Conservation (phyloP, 2,329 filamentous ascomycete species). For the Aureobasidium mangrovei region DNA sequence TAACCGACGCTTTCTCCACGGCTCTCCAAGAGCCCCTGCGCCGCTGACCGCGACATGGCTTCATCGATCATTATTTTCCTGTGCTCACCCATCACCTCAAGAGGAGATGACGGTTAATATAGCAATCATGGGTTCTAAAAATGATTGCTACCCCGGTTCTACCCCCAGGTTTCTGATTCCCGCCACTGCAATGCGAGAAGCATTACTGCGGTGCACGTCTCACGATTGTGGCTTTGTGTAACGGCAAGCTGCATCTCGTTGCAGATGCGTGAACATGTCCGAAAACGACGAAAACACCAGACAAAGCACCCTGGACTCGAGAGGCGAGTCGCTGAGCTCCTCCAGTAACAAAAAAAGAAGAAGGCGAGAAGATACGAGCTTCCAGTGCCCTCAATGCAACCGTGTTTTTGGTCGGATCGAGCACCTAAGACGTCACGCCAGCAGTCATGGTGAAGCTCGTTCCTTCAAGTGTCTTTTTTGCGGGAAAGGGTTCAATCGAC, state of each 20-base stretch:
- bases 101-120: neutral
- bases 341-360: conserved; percentile 12
- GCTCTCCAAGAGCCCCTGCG: neutral
- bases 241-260: conserved; percentile 6
- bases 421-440: conserved; percentile 22
- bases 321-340: neutral
- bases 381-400: conserved; percentile 18
- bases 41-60: neutral
- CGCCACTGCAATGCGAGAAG: neutral
- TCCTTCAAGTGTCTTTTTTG: conserved; percentile 21
- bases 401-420: conserved; percentile 21
- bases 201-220: conserved; percentile 3
- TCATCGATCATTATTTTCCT: neutral
- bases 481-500: conserved; percentile 21
- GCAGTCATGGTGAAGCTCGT: conserved; percentile 20
- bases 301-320: neutral
- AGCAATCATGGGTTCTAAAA: neutral
- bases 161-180: neutral
- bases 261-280: conserved; percentile 6
- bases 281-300: neutral
- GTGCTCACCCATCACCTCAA: neutral
- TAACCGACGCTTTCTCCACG: neutral
- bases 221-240: neutral
- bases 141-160: neutral
- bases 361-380: conserved; percentile 9